Conservation (phyloP, 352 stramenopile species). For the Blastocystis sp. region DNA sequence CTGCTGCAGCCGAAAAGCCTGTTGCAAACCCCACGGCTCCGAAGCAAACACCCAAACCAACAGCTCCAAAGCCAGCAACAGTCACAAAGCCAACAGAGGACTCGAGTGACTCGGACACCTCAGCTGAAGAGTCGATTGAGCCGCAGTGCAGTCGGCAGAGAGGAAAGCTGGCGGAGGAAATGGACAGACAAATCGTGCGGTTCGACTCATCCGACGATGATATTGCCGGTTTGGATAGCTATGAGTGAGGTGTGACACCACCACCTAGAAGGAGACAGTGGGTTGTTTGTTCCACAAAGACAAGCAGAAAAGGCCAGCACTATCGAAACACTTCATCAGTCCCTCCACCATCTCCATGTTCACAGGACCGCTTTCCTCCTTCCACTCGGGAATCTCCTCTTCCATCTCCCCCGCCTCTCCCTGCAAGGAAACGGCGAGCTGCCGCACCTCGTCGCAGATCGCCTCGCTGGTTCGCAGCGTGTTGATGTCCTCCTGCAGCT, state of each 20-base stretch:
- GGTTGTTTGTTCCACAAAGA: conserved; percentile 15
- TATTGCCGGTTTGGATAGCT: too few species aligned
- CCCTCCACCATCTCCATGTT: conserved; percentile 49
- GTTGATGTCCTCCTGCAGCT: conserved; percentile 45
- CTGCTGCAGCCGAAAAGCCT: too few species aligned
- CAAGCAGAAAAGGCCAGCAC: conserved; percentile 40
- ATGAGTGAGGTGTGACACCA: too few species aligned
- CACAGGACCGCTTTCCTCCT: neutral
- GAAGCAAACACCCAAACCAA: too few species aligned
- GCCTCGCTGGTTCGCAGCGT: neutral
- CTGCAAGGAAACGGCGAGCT: neutral
- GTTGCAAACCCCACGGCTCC: too few species aligned
- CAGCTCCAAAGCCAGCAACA: too few species aligned
- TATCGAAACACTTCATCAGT: conserved; percentile 64
- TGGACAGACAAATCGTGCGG: too few species aligned
- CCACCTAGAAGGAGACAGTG: neutral
- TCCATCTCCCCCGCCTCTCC: neutral
- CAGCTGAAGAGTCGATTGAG: neutral
- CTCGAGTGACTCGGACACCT: neutral
- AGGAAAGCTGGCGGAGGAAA: too few species aligned
- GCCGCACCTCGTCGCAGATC: conserved; percentile 16
- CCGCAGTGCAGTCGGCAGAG: too few species aligned
- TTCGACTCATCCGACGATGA: too few species aligned
- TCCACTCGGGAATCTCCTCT: neutral
- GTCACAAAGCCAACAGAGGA: neutral